Base-by-base conservation (phyloP, 306 rosid genomes). In the Sicyos edulis region DNA sequence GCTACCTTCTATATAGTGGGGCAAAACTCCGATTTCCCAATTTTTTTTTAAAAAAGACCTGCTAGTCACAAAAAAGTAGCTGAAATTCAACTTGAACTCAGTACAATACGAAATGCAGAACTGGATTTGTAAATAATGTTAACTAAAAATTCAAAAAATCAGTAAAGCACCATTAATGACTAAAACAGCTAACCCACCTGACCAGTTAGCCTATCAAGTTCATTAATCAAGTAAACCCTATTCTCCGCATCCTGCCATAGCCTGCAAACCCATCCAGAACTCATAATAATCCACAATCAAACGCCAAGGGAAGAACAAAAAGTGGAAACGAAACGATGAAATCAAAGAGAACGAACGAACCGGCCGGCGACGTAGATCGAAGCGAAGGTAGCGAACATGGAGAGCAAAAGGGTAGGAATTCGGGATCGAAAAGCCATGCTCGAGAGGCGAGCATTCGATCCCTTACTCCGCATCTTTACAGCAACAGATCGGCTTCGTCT, bases 281-380 rank as follows among this genome's bases (percentile, higher is more conserved):
- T 55, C 32, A 37, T 19, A 37, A 37, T 6, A 5, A 53, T 7
- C 29, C 49, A 34, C 1, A 15, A 45, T 4, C 37, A 32, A 32
- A 32, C 37, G 37, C 37, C 37, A 32, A 32, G 10, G 24, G 29
- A 16, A 77, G 24, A 22, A 12, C 22, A n/a, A 65, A 22, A 1
- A 58, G 62, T 0, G 14, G n/a, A 50, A 55, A 50, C 5, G 34
- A 51, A 0, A 32, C 37, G 37, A 32, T 32, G n/a, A 45, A 42
- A 14, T 26, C 11, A 14, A 51, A 58, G 53, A 76, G 67, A 79
- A 77, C 82, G 67, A 79, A 77, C 82, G 22, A 37, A 93, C 99
- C 96, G 77, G 82, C 99, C 99, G 20, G 97, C 99, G 63, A 93
- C 95, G 63, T 88, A 93, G 87, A 93, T 81, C 22, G 99, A 74